These are phyloP conservation scores for Macrolepiota albuminosa DNA, from an alignment of 768 basidiomycete genomes.

Conservation along the genomic window DNA sequence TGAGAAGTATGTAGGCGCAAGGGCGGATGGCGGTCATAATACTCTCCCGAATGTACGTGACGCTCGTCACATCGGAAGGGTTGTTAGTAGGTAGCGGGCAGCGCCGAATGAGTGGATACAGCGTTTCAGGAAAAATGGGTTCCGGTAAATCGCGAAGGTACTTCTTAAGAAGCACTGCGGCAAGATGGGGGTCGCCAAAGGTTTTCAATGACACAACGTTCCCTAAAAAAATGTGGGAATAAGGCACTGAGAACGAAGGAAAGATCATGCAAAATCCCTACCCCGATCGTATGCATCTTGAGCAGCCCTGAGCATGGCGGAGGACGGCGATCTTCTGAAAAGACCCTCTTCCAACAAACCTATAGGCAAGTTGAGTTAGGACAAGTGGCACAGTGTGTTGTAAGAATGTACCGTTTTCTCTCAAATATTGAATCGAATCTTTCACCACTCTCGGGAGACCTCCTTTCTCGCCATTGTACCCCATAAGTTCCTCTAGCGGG, in stretches of 20 bases:
- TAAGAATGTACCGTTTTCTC: constrained; percentile 45
- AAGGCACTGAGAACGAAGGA: neutral
- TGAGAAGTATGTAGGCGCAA: constrained; percentile 71
- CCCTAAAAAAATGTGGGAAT: constrained; percentile 34
- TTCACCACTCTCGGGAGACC: constrained; percentile 77
- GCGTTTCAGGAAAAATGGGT: constrained; percentile 68
- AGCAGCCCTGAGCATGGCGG: constrained; percentile 63
- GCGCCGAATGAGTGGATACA: constrained; percentile 59
- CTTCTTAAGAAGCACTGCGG: constrained; percentile 83
- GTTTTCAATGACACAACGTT: constrained; percentile 75
- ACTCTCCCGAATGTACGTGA: constrained; percentile 64
- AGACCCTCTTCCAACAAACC: constrained; percentile 73
- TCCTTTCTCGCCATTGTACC: constrained; percentile 76
- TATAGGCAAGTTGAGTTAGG: constrained; percentile 11
- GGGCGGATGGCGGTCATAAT: constrained; percentile 65
- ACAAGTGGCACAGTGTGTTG: constrained; percentile 12
- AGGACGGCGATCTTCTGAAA: constrained; percentile 78
- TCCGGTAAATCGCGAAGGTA: constrained; percentile 77
- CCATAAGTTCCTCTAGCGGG: constrained; percentile 80
- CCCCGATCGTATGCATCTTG: constrained; percentile 86
- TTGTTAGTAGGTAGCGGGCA: constrained; percentile 60
- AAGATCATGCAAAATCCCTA: constrained; percentile 16
- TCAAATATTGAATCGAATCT: constrained; percentile 68
- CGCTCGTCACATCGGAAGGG: constrained; percentile 49
- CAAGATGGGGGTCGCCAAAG: constrained; percentile 74